These are phyloP conservation scores for Drosera capensis DNA, from an alignment of 148 eudicot genomes.

Conservation along the genomic window DNA sequence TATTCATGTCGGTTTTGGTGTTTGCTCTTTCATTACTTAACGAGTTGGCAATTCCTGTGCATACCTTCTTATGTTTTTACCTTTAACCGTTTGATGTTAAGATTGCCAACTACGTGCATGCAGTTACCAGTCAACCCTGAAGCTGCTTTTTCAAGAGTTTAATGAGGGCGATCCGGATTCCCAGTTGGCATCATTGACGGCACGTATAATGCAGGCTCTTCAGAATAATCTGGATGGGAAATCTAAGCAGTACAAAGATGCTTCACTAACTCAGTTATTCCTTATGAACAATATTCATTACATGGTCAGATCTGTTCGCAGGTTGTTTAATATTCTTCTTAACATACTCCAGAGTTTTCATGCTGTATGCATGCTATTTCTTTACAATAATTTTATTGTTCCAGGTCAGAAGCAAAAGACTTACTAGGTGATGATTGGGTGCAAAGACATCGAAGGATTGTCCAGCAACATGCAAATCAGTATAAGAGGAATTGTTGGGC, in stretches of 20 bases:
- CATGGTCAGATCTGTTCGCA: constrained; percentile 87
- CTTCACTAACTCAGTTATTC: constrained; percentile 72
- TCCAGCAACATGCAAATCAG: constrained; percentile 95
- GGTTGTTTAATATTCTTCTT: constrained; percentile 23
- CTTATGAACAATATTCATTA: constrained; percentile 96
- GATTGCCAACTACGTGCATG: neutral
- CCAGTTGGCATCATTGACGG: constrained; percentile 47
- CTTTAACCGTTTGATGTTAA: constrained; percentile 3
- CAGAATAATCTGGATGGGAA: constrained; percentile 76
- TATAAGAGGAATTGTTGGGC: constrained; percentile 91
- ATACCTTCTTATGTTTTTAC: neutral
- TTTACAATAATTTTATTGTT: neutral
- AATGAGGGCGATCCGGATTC: constrained; percentile 32
- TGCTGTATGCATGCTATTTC: neutral
- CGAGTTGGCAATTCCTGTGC: too few species aligned
- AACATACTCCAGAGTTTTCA: neutral
- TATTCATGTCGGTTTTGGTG: too few species aligned
- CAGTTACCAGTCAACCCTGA: constrained; percentile 84
- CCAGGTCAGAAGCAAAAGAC: constrained; percentile 91
- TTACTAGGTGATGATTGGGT: constrained; percentile 96
- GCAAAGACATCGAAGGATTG: constrained; percentile 82
- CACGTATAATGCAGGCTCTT: constrained; percentile 78
- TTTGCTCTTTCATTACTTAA: too few species aligned
- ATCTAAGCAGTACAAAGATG: constrained; percentile 83
- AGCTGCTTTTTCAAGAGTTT: constrained; percentile 67